A percentile compares a stretch with the other conserved stretches of the same genome.
phyloP scores from a whole-genome alignment of 2,329 filamentous ascomycete genomes.

The Fusarium kyushuense region DNA sequence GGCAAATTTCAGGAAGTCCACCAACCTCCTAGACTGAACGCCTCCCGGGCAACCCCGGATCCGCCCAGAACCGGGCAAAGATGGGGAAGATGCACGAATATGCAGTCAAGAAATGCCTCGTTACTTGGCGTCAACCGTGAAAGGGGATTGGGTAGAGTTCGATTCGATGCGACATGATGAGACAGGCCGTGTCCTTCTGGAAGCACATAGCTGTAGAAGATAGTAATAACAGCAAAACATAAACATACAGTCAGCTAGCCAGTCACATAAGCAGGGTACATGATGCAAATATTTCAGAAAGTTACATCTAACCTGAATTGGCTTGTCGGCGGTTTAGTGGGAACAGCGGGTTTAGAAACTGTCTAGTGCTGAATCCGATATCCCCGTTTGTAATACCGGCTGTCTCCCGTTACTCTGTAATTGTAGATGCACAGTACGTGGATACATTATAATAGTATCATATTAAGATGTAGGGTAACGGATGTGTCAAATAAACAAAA shows the following conservation, averaged over 20 bases:
- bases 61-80: conserved; percentile 43
- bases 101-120: conserved; percentile 49
- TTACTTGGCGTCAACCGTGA: conserved; percentile 35
- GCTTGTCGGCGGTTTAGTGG: conserved; percentile 42
- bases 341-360: conserved; percentile 30
- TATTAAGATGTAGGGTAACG: conserved; percentile 23
- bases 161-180: conserved; percentile 15
- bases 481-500: conserved; percentile 20
- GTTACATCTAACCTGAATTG: conserved; percentile 27
- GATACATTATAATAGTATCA: background rate
- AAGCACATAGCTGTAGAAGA: background rate
- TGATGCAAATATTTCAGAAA: conserved; percentile 36
- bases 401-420: background rate
- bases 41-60: conserved; percentile 50
- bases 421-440: conserved; percentile 1
- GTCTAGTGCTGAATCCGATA: conserved; percentile 11
- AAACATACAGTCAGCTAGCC: background rate
- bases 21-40: conserved; percentile 38
- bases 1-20: conserved; percentile 23
- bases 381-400: conserved; percentile 4
- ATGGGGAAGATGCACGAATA: conserved; percentile 43
- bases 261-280: conserved; percentile 15
- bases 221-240: background rate
- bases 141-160: conserved; percentile 29
- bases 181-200: conserved; percentile 23